Evolutionary conservation across 2,329 filamentous ascomycete genomes (phyloP).

Genomic region (Cyanodermella asteris): DNA sequence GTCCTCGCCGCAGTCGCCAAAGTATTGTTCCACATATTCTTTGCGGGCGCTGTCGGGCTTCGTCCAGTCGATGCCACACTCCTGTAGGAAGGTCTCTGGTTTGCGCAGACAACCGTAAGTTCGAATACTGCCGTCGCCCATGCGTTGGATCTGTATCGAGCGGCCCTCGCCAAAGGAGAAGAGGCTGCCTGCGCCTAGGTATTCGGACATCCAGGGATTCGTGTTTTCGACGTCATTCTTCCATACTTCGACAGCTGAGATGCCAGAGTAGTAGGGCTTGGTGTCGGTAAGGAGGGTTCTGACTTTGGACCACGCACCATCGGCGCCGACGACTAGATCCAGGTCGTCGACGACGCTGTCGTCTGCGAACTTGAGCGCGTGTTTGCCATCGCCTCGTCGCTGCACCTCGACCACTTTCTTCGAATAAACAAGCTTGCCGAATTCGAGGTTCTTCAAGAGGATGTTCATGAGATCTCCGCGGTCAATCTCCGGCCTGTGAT

Average conservation of each 20-base stretch:
- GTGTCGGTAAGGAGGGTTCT: conserved; percentile 17
- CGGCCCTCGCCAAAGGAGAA: conserved; percentile 24
- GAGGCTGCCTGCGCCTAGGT: conserved; percentile 26
- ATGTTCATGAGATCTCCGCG: conserved; percentile 23
- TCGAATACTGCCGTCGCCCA: conserved; percentile 27
- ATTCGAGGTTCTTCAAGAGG: conserved; percentile 13
- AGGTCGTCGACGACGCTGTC: conserved; percentile 20
- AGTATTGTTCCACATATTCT: conserved; percentile 17
- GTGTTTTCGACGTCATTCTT: conserved; percentile 20
- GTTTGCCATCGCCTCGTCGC: conserved; percentile 4
- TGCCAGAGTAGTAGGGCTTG: conserved; percentile 24
- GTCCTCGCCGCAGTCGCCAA: conserved; percentile 21
- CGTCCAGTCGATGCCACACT: conserved; percentile 23
- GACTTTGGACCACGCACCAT: conserved; percentile 18
- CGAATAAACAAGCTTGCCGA: too few relatives aligned
- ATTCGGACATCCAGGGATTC: conserved; percentile 21
- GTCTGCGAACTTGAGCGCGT: conserved; percentile 12
- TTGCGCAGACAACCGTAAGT: conserved; percentile 17
- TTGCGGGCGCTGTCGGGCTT: conserved; percentile 19
- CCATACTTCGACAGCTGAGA: conserved; percentile 22
- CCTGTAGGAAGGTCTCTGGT: conserved; percentile 18
- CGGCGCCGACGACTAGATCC: conserved; percentile 12
- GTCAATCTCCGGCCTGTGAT: conserved; percentile 31
- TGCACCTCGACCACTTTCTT: too few relatives aligned
- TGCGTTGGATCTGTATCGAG: conserved; percentile 21